Conservation (phyloP, 257 asterid genomes). For the Leptodermis oblonga region DNA sequence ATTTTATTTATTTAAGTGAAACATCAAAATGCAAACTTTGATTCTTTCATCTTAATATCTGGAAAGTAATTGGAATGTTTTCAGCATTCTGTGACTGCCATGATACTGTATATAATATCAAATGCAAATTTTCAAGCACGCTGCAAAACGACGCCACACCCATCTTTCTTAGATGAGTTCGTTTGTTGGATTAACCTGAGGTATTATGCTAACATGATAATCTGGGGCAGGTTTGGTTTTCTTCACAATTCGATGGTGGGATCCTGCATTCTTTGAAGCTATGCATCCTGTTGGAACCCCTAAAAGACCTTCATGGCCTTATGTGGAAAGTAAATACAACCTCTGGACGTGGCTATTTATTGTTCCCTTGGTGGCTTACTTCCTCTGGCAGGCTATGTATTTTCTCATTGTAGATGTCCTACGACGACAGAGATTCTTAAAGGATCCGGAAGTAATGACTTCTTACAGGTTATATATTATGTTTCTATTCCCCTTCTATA, state of each 20-base stretch:
- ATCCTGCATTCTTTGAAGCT: slow-evolving; percentile 73
- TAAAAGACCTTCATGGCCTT: slow-evolving; percentile 75
- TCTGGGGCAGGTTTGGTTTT: slow-evolving; percentile 70
- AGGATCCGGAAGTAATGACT: slow-evolving; percentile 96
- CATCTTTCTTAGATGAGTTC: not conserved
- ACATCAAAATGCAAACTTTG: not conserved
- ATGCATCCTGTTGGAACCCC: slow-evolving; percentile 82
- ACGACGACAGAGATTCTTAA: slow-evolving; percentile 77
- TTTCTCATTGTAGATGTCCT: slow-evolving; percentile 85
- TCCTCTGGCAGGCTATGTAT: slow-evolving; percentile 85
- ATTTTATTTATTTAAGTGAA: not conserved
- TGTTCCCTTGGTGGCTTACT: slow-evolving; percentile 76
- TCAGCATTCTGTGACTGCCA: not conserved
- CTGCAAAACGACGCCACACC: not conserved
- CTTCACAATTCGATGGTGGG: slow-evolving; percentile 99
- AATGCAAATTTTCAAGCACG: not conserved
- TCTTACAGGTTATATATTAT: slow-evolving; percentile 67
- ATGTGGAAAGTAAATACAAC: slow-evolving; percentile 63
- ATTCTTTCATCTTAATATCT: not conserved
- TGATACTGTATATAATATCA: not conserved
- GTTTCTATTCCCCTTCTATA: not conserved
- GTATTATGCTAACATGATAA: not conserved
- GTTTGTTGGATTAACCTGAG: not conserved
- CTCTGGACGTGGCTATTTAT: slow-evolving; percentile 95
- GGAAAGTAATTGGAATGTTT: not conserved